phyloP scores from a whole-genome alignment of 1,284 basidiomycete species.

The Coniferiporia sulphurascens region DNA sequence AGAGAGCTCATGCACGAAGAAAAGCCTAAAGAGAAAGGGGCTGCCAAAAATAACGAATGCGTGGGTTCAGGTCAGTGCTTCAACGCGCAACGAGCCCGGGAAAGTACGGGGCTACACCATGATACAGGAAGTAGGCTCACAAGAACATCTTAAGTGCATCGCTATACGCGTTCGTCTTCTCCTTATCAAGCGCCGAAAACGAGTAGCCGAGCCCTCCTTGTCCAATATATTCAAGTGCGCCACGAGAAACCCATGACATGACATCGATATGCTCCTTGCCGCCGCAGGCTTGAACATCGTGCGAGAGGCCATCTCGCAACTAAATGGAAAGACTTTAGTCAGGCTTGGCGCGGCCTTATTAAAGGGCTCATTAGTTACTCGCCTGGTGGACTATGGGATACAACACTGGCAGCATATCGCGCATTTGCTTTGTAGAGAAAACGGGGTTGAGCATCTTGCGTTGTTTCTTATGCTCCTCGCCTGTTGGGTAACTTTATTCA shows the following conservation, averaged over 20 bases:
- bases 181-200: constrained; percentile 31
- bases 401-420: constrained; percentile 25
- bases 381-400: constrained; percentile 28
- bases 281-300: neutral
- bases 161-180: constrained; percentile 1
- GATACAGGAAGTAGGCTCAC: neutral
- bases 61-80: neutral
- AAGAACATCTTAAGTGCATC: neutral
- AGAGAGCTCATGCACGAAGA: constrained; percentile 3
- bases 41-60: neutral
- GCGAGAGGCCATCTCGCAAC: constrained; percentile 22
- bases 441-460: constrained; percentile 28
- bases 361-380: constrained; percentile 6
- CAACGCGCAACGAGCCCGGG: neutral
- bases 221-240: constrained; percentile 31
- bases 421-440: constrained; percentile 27
- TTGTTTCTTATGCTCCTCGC: constrained; percentile 24
- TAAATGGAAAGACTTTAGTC: neutral
- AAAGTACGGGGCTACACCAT: neutral
- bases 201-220: constrained; percentile 35
- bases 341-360: constrained; percentile 8
- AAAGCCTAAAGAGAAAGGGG: neutral
- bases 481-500: constrained; percentile 5
- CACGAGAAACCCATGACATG: constrained; percentile 34
- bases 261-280: constrained; percentile 32